These are phyloP conservation scores for Tetrahymena elliotti DNA, from an alignment of 73 alveolate species.

Conservation along the genomic window DNA sequence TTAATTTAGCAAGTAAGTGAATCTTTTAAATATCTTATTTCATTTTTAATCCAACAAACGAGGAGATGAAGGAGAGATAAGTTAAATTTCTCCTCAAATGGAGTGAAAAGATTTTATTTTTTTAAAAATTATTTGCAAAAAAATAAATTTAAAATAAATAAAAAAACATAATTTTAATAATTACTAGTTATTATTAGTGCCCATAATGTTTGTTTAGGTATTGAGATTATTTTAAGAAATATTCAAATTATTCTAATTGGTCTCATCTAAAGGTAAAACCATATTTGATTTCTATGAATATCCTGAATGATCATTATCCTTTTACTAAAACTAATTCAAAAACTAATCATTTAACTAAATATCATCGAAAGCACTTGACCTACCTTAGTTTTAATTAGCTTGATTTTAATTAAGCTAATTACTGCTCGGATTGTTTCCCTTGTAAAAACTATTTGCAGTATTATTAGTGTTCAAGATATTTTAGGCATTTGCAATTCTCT, in stretches of 20 bases:
- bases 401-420: background rate
- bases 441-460: background rate
- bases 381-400: background rate
- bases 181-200: background rate
- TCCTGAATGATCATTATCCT: background rate
- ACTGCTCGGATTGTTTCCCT: too few relatives aligned
- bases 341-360: background rate
- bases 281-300: background rate
- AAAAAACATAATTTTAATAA: background rate
- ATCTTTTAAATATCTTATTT: background rate
- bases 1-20: background rate
- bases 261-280: background rate
- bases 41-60: too few relatives aligned
- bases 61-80: background rate
- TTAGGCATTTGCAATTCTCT: background rate
- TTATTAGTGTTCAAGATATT: background rate
- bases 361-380: background rate
- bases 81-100: background rate
- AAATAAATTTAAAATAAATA: background rate
- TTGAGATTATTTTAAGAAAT: background rate
- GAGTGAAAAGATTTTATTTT: background rate
- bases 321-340: background rate
- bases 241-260: background rate
- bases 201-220: background rate
- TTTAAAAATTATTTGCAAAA: background rate